Percentiles rank a stretch among this genome's conserved stretches.
phyloP scores from a whole-genome alignment of 2,329 filamentous ascomycete species.

The Exophiala sideris region DNA sequence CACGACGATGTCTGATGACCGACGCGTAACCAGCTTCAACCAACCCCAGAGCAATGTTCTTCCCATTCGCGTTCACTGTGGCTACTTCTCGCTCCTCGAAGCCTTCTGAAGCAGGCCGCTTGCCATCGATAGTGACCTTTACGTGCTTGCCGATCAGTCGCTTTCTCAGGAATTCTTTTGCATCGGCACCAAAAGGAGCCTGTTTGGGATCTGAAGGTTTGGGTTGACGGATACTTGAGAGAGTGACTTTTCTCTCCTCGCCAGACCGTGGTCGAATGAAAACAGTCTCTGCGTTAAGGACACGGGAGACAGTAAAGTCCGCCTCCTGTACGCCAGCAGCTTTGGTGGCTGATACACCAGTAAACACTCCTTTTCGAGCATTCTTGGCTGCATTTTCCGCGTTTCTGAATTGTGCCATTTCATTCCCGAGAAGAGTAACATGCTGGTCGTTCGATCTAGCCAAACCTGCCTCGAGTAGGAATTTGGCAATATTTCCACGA shows the following conservation, averaged over 20 bases:
- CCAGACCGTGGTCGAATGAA: constrained; percentile 82
- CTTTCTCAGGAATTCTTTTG: constrained; percentile 94
- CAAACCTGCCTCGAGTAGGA: constrained; percentile 82
- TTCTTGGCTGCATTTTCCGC: constrained; percentile 84
- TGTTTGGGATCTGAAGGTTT: constrained; percentile 83
- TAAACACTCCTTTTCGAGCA: constrained; percentile 74
- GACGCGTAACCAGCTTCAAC: constrained; percentile 93
- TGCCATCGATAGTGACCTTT: constrained; percentile 81
- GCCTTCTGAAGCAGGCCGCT: constrained; percentile 81
- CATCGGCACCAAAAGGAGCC: constrained; percentile 82
- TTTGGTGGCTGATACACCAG: constrained; percentile 69
- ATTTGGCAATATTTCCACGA: constrained; percentile 86
- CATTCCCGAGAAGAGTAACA: constrained; percentile 81
- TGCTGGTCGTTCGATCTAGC: constrained; percentile 95
- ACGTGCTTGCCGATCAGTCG: constrained; percentile 95
- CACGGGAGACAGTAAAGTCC: constrained; percentile 79
- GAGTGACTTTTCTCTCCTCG: constrained; percentile 80
- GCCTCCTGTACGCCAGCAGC: constrained; percentile 57
- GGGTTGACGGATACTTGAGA: constrained; percentile 93
- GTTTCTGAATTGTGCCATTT: constrained; percentile 80
- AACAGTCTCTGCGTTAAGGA: constrained; percentile 85
- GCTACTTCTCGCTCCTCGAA: constrained; percentile 95
- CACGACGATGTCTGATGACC: constrained; percentile 90
- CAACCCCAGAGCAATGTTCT: constrained; percentile 78
- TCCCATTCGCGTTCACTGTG: constrained; percentile 76